Evolutionary conservation across 2,329 filamentous ascomycete genomes (phyloP).

Genomic region (Penicillium palitans): DNA sequence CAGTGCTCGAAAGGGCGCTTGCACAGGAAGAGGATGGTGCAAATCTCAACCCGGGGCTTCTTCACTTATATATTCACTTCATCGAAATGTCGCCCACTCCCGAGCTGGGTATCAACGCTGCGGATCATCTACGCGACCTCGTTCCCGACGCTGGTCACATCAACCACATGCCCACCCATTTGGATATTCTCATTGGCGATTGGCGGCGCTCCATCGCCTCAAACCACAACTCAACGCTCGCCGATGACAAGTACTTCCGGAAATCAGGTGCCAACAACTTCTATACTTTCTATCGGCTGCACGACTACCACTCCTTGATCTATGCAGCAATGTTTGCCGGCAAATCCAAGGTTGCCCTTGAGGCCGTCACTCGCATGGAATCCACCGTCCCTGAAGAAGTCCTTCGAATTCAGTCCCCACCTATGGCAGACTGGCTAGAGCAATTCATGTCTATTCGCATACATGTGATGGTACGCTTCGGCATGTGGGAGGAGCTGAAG

Average conservation of each 20-base stretch:
- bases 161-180: conserved; percentile 72
- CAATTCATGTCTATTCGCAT: conserved; percentile 64
- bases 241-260: conserved; percentile 65
- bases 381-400: conserved; percentile 62
- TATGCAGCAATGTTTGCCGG: conserved; percentile 76
- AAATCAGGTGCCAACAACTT: conserved; percentile 64
- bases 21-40: conserved; percentile 48
- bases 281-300: conserved; percentile 71
- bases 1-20: conserved; percentile 60
- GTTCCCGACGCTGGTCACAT: conserved; percentile 68
- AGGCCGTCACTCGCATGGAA: conserved; percentile 61
- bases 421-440: conserved; percentile 79
- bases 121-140: conserved; percentile 59
- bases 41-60: conserved; percentile 63
- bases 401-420: conserved; percentile 63
- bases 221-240: conserved; percentile 63
- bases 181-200: conserved; percentile 70
- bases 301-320: conserved; percentile 70
- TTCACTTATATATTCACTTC: conserved; percentile 73
- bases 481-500: conserved; percentile 67
- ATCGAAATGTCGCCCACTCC: conserved; percentile 72
- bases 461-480: conserved; percentile 71
- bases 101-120: conserved; percentile 60
- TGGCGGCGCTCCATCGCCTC: conserved; percentile 65
- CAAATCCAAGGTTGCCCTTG: conserved; percentile 60